Evolutionary conservation across 2,329 filamentous ascomycete genomes (phyloP).

Genomic region (Colletotrichum trifolii): DNA sequence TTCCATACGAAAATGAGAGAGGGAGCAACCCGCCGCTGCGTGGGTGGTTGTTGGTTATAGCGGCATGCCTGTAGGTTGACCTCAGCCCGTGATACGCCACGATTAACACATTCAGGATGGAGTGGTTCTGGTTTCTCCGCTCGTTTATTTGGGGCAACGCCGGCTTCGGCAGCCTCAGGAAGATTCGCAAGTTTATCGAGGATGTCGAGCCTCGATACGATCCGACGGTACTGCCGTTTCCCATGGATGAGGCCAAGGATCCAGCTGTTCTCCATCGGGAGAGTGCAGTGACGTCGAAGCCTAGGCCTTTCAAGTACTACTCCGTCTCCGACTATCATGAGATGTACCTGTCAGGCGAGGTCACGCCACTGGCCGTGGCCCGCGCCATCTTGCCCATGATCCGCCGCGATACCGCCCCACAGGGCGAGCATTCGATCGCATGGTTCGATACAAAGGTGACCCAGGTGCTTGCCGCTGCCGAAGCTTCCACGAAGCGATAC

Average conservation of each 20-base stretch:
- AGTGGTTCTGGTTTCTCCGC: conserved; percentile 64
- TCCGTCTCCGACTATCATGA: conserved; percentile 58
- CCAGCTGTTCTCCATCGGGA: conserved; percentile 33
- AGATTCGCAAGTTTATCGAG: conserved; percentile 62
- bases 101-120: conserved; percentile 55
- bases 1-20: conserved; percentile 58
- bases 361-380: conserved; percentile 59
- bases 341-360: conserved; percentile 55
- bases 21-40: conserved; percentile 68
- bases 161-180: conserved; percentile 69
- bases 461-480: conserved; percentile 54
- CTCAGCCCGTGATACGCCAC: not conserved
- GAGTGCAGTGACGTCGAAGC: conserved; percentile 26
- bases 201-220: conserved; percentile 60
- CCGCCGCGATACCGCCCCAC: conserved; percentile 49
- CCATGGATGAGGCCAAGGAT: conserved; percentile 57
- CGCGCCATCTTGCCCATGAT: conserved; percentile 58
- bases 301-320: conserved; percentile 39
- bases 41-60: conserved; percentile 63
- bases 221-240: conserved; percentile 56
- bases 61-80: conserved; percentile 63
- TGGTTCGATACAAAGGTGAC: conserved; percentile 58
- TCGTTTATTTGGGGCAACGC: conserved; percentile 71
- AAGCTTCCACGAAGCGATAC: conserved; percentile 58
- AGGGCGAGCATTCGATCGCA: conserved; percentile 53